A percentile compares a stretch with the other conserved stretches of the same genome.
Conservation (phyloP, 202 grass and related monocot species). For the Setaria italica region DNA sequence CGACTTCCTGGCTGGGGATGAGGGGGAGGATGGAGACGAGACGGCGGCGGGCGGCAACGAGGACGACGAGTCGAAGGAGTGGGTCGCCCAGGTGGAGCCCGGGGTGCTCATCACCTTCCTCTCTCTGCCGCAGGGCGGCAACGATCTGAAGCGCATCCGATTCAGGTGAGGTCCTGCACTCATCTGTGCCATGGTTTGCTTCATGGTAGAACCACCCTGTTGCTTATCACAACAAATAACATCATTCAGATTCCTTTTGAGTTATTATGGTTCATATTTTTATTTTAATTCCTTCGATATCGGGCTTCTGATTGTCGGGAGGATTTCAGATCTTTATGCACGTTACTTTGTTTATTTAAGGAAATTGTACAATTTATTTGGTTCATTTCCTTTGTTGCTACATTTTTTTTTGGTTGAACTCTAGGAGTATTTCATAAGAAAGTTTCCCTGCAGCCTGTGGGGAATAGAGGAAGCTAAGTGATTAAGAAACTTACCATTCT, state of each 20-base stretch:
- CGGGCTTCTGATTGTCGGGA: background rate
- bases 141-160: conserved; percentile 84
- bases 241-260: background rate
- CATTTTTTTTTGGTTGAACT: background rate
- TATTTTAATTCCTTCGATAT: background rate
- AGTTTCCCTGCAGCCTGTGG: background rate
- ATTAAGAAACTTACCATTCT: background rate
- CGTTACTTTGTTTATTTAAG: background rate
- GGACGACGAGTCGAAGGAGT: conserved; percentile 68
- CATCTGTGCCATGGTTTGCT: conserved; percentile 16
- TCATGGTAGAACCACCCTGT: background rate
- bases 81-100: conserved; percentile 87
- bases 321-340: conserved; percentile 10
- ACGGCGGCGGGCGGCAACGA: conserved; percentile 25
- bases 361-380: background rate
- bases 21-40: conserved; percentile 47
- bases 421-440: conserved; percentile 2
- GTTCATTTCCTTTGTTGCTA: background rate
- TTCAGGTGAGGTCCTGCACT: conserved; percentile 65
- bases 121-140: conserved; percentile 70
- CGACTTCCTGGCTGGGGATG: conserved; percentile 51
- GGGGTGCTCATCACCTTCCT: conserved; percentile 91
- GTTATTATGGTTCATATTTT: conserved; percentile 21
- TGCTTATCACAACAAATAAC: background rate
- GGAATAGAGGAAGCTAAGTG: background rate